Evolutionary conservation across 2,329 filamentous ascomycete species (phyloP).

Genomic region (Fusarium beomiforme): DNA sequence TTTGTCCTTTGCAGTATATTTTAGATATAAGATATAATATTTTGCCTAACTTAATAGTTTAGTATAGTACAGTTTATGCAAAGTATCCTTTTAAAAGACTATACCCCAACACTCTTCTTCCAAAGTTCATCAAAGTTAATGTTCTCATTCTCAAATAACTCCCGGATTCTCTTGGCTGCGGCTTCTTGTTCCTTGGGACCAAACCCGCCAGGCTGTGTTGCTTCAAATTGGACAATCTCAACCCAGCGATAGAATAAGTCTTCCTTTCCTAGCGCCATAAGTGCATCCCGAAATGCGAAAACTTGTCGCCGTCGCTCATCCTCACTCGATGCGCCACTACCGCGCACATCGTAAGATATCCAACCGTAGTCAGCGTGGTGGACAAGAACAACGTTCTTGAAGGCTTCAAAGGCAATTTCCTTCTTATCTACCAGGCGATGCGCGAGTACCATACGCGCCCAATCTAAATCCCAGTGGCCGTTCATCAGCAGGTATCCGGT

Average conservation of each 20-base stretch:
- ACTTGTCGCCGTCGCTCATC: constrained; percentile 78
- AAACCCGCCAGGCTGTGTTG: constrained; percentile 81
- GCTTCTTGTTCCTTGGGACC: constrained; percentile 76
- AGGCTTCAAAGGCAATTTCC: constrained; percentile 68
- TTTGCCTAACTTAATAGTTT: background rate
- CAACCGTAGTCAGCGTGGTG: constrained; percentile 76
- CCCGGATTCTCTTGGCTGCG: constrained; percentile 78
- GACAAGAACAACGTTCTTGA: constrained; percentile 76
- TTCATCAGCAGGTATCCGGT: constrained; percentile 91
- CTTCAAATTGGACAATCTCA: constrained; percentile 90
- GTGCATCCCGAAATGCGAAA: constrained; percentile 79
- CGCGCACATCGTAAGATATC: constrained; percentile 67
- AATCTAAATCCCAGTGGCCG: constrained; percentile 88
- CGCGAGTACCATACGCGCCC: constrained; percentile 79
- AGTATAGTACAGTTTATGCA: background rate
- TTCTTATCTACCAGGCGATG: constrained; percentile 75
- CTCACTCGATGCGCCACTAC: constrained; percentile 62
- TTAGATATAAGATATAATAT: background rate
- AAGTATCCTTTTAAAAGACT: background rate
- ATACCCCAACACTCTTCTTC: constrained; percentile 60
- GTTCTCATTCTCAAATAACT: constrained; percentile 77
- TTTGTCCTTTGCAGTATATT: background rate
- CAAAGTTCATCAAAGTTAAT: constrained; percentile 88
- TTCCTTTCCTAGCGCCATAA: constrained; percentile 83
- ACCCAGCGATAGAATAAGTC: constrained; percentile 92